These are phyloP conservation scores for Hypoxylon fragiforme DNA, from an alignment of 495 filamentous ascomycete genomes.

Conservation along the genomic window DNA sequence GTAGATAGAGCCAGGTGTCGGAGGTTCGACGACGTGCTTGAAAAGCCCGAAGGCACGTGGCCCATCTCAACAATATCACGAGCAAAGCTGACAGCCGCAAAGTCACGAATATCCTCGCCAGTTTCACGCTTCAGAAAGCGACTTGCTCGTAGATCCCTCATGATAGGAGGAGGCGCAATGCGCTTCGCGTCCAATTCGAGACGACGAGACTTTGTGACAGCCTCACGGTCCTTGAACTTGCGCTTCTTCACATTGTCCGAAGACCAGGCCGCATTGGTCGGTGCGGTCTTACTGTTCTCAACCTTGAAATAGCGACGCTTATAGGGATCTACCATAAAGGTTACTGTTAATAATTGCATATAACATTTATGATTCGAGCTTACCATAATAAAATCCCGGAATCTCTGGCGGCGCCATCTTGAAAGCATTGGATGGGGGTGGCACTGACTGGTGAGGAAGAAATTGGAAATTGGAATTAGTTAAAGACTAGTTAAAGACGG, in stretches of 20 bases:
- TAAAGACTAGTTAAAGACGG: too few relatives aligned
- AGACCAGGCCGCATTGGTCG: slow-evolving; percentile 40
- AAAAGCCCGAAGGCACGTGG: not conserved
- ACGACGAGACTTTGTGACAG: slow-evolving; percentile 2
- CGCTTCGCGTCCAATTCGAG: slow-evolving; percentile 14
- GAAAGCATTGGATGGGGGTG: not conserved
- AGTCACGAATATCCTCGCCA: slow-evolving; percentile 24
- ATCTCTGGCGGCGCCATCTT: slow-evolving; percentile 6
- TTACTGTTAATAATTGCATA: not conserved
- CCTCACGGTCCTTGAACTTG: slow-evolving; percentile 27
- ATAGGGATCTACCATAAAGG: slow-evolving; percentile 38
- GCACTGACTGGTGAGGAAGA: not conserved
- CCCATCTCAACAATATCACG: slow-evolving; percentile 24
- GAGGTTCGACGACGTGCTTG: not conserved
- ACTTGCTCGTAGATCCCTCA: slow-evolving; percentile 26
- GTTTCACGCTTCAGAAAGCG: slow-evolving; percentile 35
- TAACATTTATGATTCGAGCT: too few relatives aligned
- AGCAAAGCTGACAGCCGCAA: slow-evolving; percentile 21
- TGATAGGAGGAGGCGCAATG: slow-evolving; percentile 27
- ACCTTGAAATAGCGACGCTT: slow-evolving; percentile 56
- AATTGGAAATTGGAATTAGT: not conserved
- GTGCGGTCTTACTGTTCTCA: slow-evolving; percentile 42
- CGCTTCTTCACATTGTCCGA: slow-evolving; percentile 44
- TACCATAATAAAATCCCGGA: slow-evolving; percentile 24
- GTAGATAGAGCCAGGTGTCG: slow-evolving; percentile 35